A percentile compares a stretch with the other conserved stretches of the same genome.
Evolutionary conservation across 441 rosid genomes (phyloP).

Genomic region (Bocquillonia castaneifolia): DNA sequence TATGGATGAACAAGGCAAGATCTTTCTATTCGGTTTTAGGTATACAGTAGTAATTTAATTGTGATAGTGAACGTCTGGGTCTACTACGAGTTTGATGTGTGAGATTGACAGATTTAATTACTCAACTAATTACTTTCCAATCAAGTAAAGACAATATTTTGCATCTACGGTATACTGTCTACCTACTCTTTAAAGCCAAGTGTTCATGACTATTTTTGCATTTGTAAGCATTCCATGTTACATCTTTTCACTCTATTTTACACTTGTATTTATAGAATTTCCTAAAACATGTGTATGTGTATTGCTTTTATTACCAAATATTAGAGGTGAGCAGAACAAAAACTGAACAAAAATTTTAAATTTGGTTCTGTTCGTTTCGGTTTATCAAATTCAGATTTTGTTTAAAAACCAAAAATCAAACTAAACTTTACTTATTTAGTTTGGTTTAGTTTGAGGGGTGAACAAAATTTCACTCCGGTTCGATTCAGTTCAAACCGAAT

Average conservation of each 20-base stretch:
- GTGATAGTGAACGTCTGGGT: background rate
- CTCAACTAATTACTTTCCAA: background rate
- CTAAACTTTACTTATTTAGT: no score
- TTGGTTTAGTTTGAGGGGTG: no score
- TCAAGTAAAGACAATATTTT: background rate
- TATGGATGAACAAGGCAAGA: background rate
- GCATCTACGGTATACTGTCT: constrained; percentile 12
- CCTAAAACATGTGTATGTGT: no score
- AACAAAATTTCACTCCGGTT: no score
- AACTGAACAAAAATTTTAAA: no score
- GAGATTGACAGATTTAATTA: background rate
- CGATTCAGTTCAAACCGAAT: no score
- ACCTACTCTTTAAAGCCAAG: constrained; percentile 12
- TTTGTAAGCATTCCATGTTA: background rate
- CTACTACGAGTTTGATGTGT: background rate
- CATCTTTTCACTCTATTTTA: background rate
- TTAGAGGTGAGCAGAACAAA: no score
- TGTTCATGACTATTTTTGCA: constrained; percentile 1
- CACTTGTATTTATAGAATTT: background rate
- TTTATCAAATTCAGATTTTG: no score
- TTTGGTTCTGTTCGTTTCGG: no score
- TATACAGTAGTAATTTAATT: background rate
- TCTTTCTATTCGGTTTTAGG: background rate
- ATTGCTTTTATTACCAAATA: no score
- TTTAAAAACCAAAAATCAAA: no score